Evolutionary conservation across 2,329 filamentous ascomycete genomes (phyloP).

Genomic region (Xylariaceae sp.): DNA sequence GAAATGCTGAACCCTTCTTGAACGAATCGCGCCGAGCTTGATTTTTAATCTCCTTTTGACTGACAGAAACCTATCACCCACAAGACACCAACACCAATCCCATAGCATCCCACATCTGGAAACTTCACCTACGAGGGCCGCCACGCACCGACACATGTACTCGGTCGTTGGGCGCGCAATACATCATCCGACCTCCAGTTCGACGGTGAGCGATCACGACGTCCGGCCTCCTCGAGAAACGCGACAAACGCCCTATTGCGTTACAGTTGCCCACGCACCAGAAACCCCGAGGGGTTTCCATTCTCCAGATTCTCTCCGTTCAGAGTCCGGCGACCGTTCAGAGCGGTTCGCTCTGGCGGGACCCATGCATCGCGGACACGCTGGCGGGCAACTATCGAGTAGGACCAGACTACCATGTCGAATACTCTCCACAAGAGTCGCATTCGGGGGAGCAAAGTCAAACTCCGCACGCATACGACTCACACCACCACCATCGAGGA

Average conservation of each 20-base stretch:
- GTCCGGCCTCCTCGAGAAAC: conserved; percentile 42
- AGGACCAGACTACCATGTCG: conserved; percentile 74
- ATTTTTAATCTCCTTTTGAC: conserved; percentile 37
- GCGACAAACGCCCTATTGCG: conserved; percentile 40
- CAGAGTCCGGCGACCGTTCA: conserved; percentile 73
- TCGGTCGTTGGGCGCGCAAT: conserved; percentile 42
- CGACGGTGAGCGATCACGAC: conserved; percentile 40
- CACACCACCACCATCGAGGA: conserved; percentile 54
- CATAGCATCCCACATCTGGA: conserved; percentile 26
- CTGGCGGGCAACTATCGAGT: conserved; percentile 78
- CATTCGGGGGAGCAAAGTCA: conserved; percentile 70
- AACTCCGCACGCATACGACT: conserved; percentile 68
- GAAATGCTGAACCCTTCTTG: conserved; percentile 38
- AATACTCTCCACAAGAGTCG: conserved; percentile 73
- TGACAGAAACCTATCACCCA: conserved; percentile 35
- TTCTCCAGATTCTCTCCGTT: conserved; percentile 64
- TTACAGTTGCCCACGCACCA: conserved; percentile 45
- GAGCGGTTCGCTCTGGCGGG: conserved; percentile 79
- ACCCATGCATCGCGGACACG: conserved; percentile 75
- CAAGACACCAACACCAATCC: conserved; percentile 35
- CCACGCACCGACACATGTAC: conserved; percentile 46
- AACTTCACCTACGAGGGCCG: conserved; percentile 33
- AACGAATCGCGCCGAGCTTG: conserved; percentile 38
- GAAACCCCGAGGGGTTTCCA: conserved; percentile 62
- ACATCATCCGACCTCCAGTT: conserved; percentile 38